Conservation (phyloP, 192 early-diverging fungal species). For the Funneliformis mosseae region DNA sequence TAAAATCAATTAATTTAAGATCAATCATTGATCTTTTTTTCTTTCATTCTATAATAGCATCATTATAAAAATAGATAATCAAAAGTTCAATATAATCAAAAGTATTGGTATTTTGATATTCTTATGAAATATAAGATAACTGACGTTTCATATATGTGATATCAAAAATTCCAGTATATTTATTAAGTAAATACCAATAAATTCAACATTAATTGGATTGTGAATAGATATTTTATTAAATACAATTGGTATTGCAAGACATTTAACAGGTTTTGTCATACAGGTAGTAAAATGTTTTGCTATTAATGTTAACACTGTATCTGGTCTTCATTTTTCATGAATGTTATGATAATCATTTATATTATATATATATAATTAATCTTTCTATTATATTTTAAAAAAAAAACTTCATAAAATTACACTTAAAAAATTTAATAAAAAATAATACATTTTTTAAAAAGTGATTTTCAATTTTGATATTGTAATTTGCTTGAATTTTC, state of each 20-base stretch:
- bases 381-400: not conserved
- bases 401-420: not conserved
- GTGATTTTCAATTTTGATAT: not conserved
- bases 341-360: not conserved
- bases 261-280: too few relatives aligned
- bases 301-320: not conserved
- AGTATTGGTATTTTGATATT: not conserved
- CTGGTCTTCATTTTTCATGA: not conserved
- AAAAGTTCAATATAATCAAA: too few relatives aligned
- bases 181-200: not conserved
- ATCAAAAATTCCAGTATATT: slow-evolving; percentile 11
- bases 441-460: not conserved
- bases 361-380: not conserved
- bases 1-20: not conserved
- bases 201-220: slow-evolving; percentile 4
- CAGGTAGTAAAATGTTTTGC: slow-evolving; percentile 2
- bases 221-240: slow-evolving; percentile 7
- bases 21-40: not conserved
- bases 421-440: not conserved
- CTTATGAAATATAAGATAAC: not conserved
- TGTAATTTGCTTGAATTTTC: not conserved
- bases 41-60: not conserved
- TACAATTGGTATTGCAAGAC: not conserved
- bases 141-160: not conserved
- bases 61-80: not conserved